Evolutionary conservation across 2,329 filamentous ascomycete species (phyloP), one percentile per base, ranked within the genome.

Genomic region (Acarospora socialis): DNA sequence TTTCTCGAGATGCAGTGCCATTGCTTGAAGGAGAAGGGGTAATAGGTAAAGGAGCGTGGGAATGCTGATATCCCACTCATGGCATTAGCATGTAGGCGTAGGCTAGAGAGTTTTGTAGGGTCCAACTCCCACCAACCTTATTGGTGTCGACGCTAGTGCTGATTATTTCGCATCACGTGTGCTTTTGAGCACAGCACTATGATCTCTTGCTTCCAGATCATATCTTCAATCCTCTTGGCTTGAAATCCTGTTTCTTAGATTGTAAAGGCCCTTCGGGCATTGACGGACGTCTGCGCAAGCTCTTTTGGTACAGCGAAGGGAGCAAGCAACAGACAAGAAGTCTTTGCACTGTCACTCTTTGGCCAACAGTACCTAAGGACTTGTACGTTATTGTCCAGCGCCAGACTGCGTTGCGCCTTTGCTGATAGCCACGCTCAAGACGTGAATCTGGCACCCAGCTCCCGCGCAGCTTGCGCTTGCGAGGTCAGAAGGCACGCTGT

Each of bases 1-100:
- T 53, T 72, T 75, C 54, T 77, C 73, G 13, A 77, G 63, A 46
- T 77, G 73, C 40, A 77, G 54, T 21, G 56, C 49, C 58, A 61
- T 61, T n/a, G 30, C 4, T 26, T 39, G 10, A 19, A 32, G 12
- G n/a, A 31, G 15, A 8, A 23, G 21, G 7, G 19, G 13, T 19
- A n/a, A 14, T 10, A 7, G 19, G 5, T 5, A 30, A 19, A 26
- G 7, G 23, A 21, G n/a, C 18, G 20, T 14, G 23, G 33, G 30
- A 7, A 8, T 16, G 10, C n/a, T n/a, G n/a, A n/a, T n/a, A n/a
- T n/a, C n/a, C n/a, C n/a, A n/a, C n/a, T n/a, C n/a, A n/a, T n/a
- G n/a, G n/a, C n/a, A n/a, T n/a, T n/a, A n/a, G n/a, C n/a, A n/a
- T n/a, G n/a, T n/a, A n/a, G n/a, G n/a, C n/a, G n/a, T n/a, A n/a